Base-by-base conservation (phyloP, 164 flowering plant genomes). In the Chimonanthus praecox region DNA sequence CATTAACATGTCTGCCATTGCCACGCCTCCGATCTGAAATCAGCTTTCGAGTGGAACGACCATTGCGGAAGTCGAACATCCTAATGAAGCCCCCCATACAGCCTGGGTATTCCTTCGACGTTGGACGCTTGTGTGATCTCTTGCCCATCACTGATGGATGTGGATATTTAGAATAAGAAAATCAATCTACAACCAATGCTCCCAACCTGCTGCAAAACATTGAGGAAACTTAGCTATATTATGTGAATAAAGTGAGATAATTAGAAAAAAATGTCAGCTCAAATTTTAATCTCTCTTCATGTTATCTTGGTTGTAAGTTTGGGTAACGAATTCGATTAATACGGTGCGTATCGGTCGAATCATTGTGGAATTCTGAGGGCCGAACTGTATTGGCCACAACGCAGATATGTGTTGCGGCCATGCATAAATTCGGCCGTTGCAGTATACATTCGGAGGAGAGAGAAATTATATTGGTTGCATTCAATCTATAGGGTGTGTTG, bases 11-110 rank as follows among this genome's bases (percentile, higher is more conserved):
- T 58, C 71, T 84, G 79, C 62, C 68, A 73, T 69, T 80, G 43
- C 83, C 82, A 70, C 72, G 78, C 76, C 78, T 86, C 73, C 75
- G 83, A 75, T 90, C 92, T 49, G 85, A 67, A 49, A 94, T 81
- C 80, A 92, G 76, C 77, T 81, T 92, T 68, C 72, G 87, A 60
- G 84, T 75, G 7, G 85, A 49, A 33, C 87, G 92, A 73, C 87
- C 85, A 20, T 85, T 85, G 66, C 92, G 92, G 74, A 89, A 89
- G 73, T 90, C 90, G 74, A 94, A 88, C 54, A 89, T 82, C 74
- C 84, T 88, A 47, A 92, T 88, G 78, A 90, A 78, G 49, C 97
- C 87, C 83, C 85, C 82, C 84, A 94, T 88, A 73, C 98, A 94
- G 47, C 96, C 92, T 7, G 84, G 74, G 33, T 87, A 90, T 68